Evolutionary conservation across 768 basidiomycete species (phyloP).

Genomic region (Mrakia gelida): DNA sequence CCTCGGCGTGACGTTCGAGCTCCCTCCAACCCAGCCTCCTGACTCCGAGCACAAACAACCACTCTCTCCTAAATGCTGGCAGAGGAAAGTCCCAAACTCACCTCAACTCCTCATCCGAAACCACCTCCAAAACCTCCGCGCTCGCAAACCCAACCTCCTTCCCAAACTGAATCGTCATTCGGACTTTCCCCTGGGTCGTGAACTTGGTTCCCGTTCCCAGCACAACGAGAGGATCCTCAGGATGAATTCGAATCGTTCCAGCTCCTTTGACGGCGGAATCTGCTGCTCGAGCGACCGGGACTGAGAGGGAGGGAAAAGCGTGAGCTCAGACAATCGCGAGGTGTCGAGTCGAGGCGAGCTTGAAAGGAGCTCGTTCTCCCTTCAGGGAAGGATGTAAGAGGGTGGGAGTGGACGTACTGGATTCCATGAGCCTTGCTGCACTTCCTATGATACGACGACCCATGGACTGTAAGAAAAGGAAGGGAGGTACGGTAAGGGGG

Average conservation of each 20-base stretch:
- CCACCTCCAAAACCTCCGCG: constrained; percentile 79
- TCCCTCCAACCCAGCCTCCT: no score
- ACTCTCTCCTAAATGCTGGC: no score
- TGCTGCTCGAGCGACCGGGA: constrained; percentile 87
- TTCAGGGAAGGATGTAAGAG: not conserved
- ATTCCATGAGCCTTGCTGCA: constrained; percentile 75
- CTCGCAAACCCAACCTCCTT: constrained; percentile 69
- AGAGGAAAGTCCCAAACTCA: constrained; percentile 2
- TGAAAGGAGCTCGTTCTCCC: no score
- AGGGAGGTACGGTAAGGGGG: not conserved
- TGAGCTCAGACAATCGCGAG: not conserved
- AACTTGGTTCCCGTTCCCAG: constrained; percentile 79
- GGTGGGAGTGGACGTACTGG: constrained; percentile 58
- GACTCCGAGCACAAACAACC: no score
- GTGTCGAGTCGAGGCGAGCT: no score
- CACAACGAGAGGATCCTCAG: constrained; percentile 73
- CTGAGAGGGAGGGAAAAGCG: constrained; percentile 49
- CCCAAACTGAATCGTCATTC: constrained; percentile 56
- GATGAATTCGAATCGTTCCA: constrained; percentile 67
- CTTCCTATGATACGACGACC: constrained; percentile 70
- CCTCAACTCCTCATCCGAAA: constrained; percentile 75
- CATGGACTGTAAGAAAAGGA: constrained; percentile 48
- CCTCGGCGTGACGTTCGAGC: not conserved
- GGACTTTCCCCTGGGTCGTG: constrained; percentile 62
- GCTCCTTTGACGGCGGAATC: constrained; percentile 73